These are phyloP conservation scores for Daldinia vernicosa DNA, from an alignment of 495 filamentous ascomycete species.

Conservation along the genomic window DNA sequence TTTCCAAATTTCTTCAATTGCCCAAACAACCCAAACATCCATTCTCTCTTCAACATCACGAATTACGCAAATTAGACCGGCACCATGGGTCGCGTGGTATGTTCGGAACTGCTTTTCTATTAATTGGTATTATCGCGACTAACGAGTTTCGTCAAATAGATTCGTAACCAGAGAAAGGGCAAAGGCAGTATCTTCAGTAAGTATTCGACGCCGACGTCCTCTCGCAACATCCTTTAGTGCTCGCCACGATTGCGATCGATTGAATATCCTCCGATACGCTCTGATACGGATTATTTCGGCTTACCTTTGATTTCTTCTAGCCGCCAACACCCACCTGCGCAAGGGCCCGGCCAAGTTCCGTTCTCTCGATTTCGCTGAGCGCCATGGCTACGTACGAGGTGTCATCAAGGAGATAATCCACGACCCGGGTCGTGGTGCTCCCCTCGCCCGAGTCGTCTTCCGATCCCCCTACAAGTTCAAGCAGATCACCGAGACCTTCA, in stretches of 20 bases:
- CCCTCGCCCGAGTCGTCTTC: constrained; percentile 95
- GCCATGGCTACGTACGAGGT: constrained; percentile 95
- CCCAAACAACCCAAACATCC: constrained; percentile 36
- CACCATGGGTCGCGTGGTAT: constrained; percentile 64
- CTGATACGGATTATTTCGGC: constrained; percentile 23
- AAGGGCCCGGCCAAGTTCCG: constrained; percentile 91
- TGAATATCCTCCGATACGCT: constrained; percentile 8
- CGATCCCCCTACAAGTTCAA: constrained; percentile 92
- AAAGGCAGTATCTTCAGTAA: constrained; percentile 98
- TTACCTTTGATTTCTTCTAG: constrained; percentile 41
- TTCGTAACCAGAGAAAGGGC: constrained; percentile 98
- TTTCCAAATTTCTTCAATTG: constrained; percentile 44
- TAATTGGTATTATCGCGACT: constrained; percentile 24
- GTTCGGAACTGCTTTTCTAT: constrained; percentile 34
- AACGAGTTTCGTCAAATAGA: constrained; percentile 54
- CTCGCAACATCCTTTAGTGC: not conserved
- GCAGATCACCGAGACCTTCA: constrained; percentile 94
- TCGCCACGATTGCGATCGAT: constrained; percentile 31
- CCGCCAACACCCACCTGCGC: constrained; percentile 82
- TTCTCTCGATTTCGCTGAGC: constrained; percentile 91
- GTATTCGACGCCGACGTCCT: constrained; percentile 45
- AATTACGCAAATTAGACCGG: constrained; percentile 48
- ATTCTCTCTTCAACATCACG: constrained; percentile 41
- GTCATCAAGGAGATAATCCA: constrained; percentile 99
- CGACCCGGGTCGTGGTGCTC: constrained; percentile 97